phyloP scores from a whole-genome alignment of 2,329 filamentous ascomycete species.

The Cordyceps militaris region DNA sequence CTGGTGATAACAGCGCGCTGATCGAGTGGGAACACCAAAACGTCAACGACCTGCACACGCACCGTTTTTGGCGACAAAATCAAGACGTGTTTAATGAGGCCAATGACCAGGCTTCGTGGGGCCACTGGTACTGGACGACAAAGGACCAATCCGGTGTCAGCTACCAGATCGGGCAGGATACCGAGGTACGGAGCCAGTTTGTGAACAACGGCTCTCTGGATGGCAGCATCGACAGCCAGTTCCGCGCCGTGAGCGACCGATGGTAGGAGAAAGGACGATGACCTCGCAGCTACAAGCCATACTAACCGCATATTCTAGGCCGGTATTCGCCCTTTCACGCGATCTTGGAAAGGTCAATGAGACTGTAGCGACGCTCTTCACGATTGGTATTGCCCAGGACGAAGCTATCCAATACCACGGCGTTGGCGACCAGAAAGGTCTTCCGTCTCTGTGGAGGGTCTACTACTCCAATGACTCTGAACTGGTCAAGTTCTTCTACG shows the following conservation, averaged over 20 bases:
- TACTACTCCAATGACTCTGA: constrained; percentile 52
- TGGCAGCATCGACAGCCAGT: constrained; percentile 57
- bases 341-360: constrained; percentile 43
- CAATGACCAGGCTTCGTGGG: constrained; percentile 72
- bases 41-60: constrained; percentile 49
- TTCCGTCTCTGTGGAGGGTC: constrained; percentile 71
- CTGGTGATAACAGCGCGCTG: constrained; percentile 48
- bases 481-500: constrained; percentile 66
- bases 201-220: constrained; percentile 52
- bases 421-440: constrained; percentile 50
- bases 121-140: constrained; percentile 69
- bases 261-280: constrained; percentile 22
- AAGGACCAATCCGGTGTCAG: constrained; percentile 47
- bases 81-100: constrained; percentile 63
- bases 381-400: constrained; percentile 69
- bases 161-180: constrained; percentile 65
- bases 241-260: constrained; percentile 35
- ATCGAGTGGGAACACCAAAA: constrained; percentile 57
- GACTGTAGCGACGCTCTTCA: constrained; percentile 53
- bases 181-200: constrained; percentile 60
- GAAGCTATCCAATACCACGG: constrained; percentile 71
- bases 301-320: constrained; percentile 37
- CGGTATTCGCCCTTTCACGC: constrained; percentile 72
- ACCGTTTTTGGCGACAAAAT: constrained; percentile 51
- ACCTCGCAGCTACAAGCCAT: background rate